Conservation (phyloP, 768 basidiomycete species). For the Amanita fuliginea region DNA sequence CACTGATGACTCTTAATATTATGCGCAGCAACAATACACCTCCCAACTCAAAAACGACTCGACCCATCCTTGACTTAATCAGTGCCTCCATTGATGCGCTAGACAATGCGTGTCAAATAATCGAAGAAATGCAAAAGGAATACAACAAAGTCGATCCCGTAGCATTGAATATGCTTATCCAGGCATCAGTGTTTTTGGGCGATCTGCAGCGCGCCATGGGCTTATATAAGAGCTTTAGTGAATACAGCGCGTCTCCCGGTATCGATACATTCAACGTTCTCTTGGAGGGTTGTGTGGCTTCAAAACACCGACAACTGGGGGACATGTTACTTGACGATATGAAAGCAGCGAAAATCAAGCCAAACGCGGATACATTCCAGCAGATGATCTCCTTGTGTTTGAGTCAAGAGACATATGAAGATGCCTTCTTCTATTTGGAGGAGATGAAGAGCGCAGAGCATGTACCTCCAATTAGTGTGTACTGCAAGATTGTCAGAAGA, state of each 20-base stretch:
- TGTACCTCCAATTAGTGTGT: constrained; percentile 42
- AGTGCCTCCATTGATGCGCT: constrained; percentile 36
- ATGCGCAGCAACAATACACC: constrained; percentile 46
- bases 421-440: constrained; percentile 82
- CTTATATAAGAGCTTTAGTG: constrained; percentile 53
- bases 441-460: constrained; percentile 66
- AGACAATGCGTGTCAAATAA: constrained; percentile 51
- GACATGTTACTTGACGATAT: constrained; percentile 59
- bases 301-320: constrained; percentile 54
- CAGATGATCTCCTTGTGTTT: constrained; percentile 61
- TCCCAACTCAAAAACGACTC: constrained; percentile 39
- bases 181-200: constrained; percentile 44
- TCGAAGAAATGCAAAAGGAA: constrained; percentile 49
- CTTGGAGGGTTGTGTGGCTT: constrained; percentile 49
- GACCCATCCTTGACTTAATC: constrained; percentile 41
- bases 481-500: constrained; percentile 47
- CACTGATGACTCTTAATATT: constrained; percentile 42
- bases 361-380: constrained; percentile 53
- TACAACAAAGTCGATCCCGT: constrained; percentile 42
- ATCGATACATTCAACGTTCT: constrained; percentile 61
- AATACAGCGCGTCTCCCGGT: constrained; percentile 45
- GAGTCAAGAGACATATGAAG: constrained; percentile 65
- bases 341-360: constrained; percentile 41
- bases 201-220: constrained; percentile 73
- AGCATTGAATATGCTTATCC: constrained; percentile 57